Percentiles rank a stretch among this genome's conserved stretches.
These are phyloP conservation scores for Closterium sp. DNA, from an alignment of 139 green algal genomes.

Conservation along the genomic window DNA sequence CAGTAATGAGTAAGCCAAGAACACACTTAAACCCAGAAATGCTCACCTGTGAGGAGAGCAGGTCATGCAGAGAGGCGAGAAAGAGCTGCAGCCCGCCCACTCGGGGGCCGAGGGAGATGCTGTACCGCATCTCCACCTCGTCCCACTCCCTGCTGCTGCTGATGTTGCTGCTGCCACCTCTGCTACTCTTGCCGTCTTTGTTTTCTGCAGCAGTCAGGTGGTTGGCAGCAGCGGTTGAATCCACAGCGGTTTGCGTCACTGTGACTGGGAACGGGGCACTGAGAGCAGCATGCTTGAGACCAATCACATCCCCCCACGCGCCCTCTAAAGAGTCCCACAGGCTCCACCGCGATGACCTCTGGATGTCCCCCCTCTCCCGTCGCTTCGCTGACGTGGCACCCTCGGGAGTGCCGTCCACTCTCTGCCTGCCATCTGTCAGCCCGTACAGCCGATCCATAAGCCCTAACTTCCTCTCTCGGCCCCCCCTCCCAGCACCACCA, in stretches of 20 bases:
- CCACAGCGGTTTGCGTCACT: too few species aligned
- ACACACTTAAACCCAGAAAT: too few species aligned
- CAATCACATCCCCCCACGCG: neutral
- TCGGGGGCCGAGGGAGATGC: neutral
- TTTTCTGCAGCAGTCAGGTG: too few species aligned
- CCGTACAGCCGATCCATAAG: neutral
- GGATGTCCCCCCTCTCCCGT: neutral
- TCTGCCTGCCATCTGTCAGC: neutral
- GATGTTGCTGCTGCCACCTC: too few species aligned
- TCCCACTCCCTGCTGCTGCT: neutral
- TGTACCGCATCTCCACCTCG: neutral
- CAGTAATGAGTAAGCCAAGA: too few species aligned
- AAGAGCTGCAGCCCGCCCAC: neutral
- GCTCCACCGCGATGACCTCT: neutral
- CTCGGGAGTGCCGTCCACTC: neutral
- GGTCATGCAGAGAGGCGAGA: neutral
- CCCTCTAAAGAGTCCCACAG: neutral
- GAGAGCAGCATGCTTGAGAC: neutral
- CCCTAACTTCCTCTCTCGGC: neutral
- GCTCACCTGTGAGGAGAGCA: neutral
- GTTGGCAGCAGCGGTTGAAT: too few species aligned
- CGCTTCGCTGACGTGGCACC: neutral
- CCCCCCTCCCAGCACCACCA: neutral
- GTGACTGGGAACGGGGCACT: too few species aligned
- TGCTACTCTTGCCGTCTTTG: neutral